phyloP scores from a whole-genome alignment of 352 stramenopile genomes.

The Ophiocytium majus region DNA sequence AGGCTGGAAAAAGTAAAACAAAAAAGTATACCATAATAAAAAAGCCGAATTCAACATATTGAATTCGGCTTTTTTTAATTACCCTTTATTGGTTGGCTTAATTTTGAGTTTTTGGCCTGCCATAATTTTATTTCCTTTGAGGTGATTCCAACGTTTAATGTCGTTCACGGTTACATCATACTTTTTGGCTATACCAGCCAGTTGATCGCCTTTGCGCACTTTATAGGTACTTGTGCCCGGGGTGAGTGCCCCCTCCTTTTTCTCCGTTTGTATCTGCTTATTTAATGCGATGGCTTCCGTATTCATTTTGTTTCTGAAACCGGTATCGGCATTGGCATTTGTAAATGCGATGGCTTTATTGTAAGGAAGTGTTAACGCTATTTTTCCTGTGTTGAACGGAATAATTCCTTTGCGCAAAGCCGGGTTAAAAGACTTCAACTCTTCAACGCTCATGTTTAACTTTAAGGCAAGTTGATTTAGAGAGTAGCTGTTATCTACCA shows the following conservation, averaged over 20 bases:
- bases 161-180: neutral
- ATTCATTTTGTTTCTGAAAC: neutral
- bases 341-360: neutral
- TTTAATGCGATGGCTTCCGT: neutral
- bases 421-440: neutral
- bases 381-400: slow-evolving; percentile 7
- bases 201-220: neutral
- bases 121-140: neutral
- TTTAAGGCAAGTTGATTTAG: neutral
- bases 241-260: neutral
- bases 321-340: neutral
- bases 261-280: neutral
- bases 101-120: neutral
- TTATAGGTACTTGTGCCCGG: neutral
- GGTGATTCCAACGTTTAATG: slow-evolving; percentile 1
- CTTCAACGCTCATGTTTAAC: neutral
- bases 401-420: neutral
- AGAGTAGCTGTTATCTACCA: neutral
- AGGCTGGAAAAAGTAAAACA: too few relatives aligned
- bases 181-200: neutral
- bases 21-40: too few relatives aligned
- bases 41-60: too few relatives aligned
- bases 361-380: neutral
- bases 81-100: too few relatives aligned
- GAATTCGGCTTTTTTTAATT: too few relatives aligned